phyloP scores from a whole-genome alignment of 495 filamentous ascomycete species.

The Cercophora samala region DNA sequence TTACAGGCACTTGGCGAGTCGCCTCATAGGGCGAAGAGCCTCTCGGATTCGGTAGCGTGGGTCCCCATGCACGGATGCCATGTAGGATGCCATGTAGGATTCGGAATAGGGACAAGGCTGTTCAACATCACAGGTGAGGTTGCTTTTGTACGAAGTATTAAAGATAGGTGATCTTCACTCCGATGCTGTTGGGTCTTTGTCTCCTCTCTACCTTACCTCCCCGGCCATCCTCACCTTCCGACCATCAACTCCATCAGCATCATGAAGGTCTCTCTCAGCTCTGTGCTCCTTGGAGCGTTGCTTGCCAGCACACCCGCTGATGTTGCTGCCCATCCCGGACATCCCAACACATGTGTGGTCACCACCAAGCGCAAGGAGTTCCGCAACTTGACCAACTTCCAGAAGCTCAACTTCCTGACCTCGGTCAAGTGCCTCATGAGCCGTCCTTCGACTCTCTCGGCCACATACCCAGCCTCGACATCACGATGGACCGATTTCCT shows the following conservation, averaged over 20 bases:
- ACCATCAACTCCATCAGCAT: not conserved
- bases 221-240: not conserved
- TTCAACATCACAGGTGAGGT: not conserved
- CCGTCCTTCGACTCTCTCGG: not conserved
- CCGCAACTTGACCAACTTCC: not conserved
- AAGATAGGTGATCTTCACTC: not conserved
- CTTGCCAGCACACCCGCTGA: constrained; percentile 4
- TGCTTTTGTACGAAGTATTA: not conserved
- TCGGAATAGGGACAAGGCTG: not conserved
- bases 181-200: not conserved
- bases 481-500: constrained; percentile 9
- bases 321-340: not conserved
- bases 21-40: not conserved
- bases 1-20: not conserved
- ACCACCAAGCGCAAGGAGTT: constrained; percentile 3
- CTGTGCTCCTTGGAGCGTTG: not conserved
- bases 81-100: not conserved
- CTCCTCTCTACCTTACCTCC: too few species aligned
- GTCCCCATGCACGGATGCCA: not conserved
- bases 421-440: constrained; percentile 8
- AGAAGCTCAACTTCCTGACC: constrained; percentile 4
- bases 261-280: not conserved
- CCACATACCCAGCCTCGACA: constrained; percentile 4
- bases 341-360: not conserved
- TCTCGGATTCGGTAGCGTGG: not conserved